Evolutionary conservation across 768 basidiomycete species (phyloP), one percentile per base, ranked within the genome.

Genomic region (Pseudohyphozyma bogoriensis): DNA sequence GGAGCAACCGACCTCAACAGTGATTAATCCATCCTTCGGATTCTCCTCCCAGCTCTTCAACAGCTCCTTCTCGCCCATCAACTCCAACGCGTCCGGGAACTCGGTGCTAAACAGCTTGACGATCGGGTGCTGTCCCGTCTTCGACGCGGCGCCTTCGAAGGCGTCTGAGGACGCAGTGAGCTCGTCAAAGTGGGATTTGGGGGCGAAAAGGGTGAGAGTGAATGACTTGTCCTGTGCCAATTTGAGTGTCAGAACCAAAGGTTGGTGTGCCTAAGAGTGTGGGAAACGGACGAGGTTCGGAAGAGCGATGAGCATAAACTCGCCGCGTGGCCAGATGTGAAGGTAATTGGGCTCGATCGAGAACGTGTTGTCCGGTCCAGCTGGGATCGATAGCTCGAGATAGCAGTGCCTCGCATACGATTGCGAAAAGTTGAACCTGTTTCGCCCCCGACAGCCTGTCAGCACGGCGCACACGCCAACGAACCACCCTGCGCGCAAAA

Each of bases 251-350:
- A 57, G 55, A 40, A 60, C 36, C 46, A 24, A 24, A 24, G n/a
- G n/a, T n/a, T n/a, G n/a, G n/a, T n/a, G n/a, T n/a, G n/a, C n/a
- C 10, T 20, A 24, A 35, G 22, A 55, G 47, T 26, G 57, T 31
- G 62, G 57, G 64, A 15, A 67, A 72, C 77, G 76, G 76, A 93
- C 93, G 80, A 87, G 85, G 79, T 99, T 99, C 67, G 93, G 91
- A 59, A 99, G 83, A 26, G 90, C 93, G 71, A 99, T 96, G 70
- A 99, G 82, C 93, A 99, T 99, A 80, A 97, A 97, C 50, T 90
- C 89, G 75, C 91, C 88, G 72, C 93, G 86, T 66, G 93, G 95
- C 93, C 93, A 99, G 70, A 99, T 96, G 77, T 99, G 93, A 68
- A 99, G 84, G 75, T 97, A 87, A 74, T 87, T 86, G 70, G 88